Evolutionary conservation across 1,284 basidiomycete species (phyloP).

Genomic region (Cutaneotrichosporon arboriforme): DNA sequence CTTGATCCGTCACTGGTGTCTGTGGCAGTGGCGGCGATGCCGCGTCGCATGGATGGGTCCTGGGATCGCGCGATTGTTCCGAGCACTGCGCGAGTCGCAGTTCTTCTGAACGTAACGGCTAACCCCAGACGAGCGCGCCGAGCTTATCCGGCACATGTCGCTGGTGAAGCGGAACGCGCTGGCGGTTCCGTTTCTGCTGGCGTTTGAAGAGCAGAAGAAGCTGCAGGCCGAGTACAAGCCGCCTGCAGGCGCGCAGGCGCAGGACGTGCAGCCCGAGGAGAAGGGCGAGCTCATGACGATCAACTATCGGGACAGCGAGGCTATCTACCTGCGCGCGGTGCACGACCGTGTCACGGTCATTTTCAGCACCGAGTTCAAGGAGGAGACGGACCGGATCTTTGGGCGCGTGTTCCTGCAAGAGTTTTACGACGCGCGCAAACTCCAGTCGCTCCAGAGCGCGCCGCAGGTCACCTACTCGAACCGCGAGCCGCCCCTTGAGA

Average conservation of each 20-base stretch:
- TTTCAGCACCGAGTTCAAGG: constrained; percentile 93
- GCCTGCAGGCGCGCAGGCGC: constrained; percentile 49
- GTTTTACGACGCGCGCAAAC: constrained; percentile 94
- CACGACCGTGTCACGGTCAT: constrained; percentile 96
- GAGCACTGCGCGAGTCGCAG: constrained; percentile 5
- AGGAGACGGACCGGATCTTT: constrained; percentile 95
- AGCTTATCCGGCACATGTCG: constrained; percentile 74
- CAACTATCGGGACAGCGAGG: constrained; percentile 94
- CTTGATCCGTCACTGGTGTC: too few species aligned
- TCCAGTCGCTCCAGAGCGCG: constrained; percentile 90
- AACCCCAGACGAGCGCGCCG: constrained; percentile 64
- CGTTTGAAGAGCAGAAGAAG: constrained; percentile 79
- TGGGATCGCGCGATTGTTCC: background rate
- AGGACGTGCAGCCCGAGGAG: constrained; percentile 36
- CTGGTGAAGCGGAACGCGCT: constrained; percentile 90
- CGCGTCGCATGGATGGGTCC: background rate
- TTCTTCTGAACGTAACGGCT: background rate
- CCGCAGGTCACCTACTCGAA: constrained; percentile 98
- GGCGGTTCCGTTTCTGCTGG: constrained; percentile 88
- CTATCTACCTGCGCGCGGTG: constrained; percentile 89
- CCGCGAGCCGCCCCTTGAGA: constrained; percentile 91
- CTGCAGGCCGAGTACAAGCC: constrained; percentile 59
- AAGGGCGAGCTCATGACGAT: constrained; percentile 84
- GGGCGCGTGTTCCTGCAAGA: constrained; percentile 98
- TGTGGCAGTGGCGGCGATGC: too few species aligned